Percentiles rank a stretch among this genome's conserved stretches.
phyloP scores from a whole-genome alignment of 1,284 basidiomycete genomes.

The Clitocybe nebularis region DNA sequence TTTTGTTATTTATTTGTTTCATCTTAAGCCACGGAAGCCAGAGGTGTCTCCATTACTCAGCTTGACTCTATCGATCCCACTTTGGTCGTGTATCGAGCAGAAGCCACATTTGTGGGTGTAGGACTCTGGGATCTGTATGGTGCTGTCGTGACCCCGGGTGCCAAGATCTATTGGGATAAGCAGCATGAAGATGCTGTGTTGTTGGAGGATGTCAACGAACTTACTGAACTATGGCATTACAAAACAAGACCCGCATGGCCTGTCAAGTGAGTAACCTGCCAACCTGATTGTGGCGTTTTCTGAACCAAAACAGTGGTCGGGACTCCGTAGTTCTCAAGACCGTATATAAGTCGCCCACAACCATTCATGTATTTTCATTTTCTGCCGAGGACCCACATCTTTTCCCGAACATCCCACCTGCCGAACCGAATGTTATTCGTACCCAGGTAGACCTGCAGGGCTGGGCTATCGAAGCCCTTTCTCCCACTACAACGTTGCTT shows the following conservation, averaged over 20 bases:
- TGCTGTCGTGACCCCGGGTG: conserved; percentile 81
- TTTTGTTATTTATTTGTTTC: conserved; percentile 11
- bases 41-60: conserved; percentile 91
- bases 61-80: conserved; percentile 98
- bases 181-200: conserved; percentile 82
- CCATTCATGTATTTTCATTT: conserved; percentile 95
- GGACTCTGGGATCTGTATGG: conserved; percentile 96
- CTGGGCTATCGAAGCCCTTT: conserved; percentile 95
- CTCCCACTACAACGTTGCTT: conserved; percentile 91
- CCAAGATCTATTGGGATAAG: conserved; percentile 86
- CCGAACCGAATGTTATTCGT: conserved; percentile 77
- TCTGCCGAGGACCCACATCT: conserved; percentile 87
- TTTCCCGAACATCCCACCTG: conserved; percentile 76
- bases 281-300: conserved; percentile 6
- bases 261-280: conserved; percentile 61
- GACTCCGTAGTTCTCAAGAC: conserved; percentile 92
- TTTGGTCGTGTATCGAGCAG: conserved; percentile 92
- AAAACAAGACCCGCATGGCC: conserved; percentile 90
- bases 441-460: conserved; percentile 95
- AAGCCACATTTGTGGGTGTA: conserved; percentile 96
- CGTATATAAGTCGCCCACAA: conserved; percentile 94
- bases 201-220: conserved; percentile 88
- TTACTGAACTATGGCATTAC: conserved; percentile 90
- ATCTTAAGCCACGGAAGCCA: conserved; percentile 69
- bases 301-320: conserved; percentile 58